Conservation (phyloP, 2,329 filamentous ascomycete species). For the Paracorniculantispora psalliotae region DNA sequence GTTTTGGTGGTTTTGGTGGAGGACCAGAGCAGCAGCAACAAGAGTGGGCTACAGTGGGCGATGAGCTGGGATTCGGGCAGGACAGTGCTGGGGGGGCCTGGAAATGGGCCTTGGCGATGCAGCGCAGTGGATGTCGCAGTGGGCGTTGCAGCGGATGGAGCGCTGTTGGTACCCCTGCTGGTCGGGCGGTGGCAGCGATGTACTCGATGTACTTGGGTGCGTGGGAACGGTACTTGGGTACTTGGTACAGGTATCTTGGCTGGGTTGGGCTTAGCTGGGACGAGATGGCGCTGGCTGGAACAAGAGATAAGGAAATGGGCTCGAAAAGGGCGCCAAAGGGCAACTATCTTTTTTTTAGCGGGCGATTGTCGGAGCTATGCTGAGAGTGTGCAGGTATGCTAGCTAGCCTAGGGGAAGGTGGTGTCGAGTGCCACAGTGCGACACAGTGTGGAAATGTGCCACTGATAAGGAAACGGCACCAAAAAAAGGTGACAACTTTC, state of each 20-base stretch:
- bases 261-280: not conserved
- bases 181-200: not conserved
- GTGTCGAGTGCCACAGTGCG: not conserved
- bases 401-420: not conserved
- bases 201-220: not conserved
- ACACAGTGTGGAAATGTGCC: not conserved
- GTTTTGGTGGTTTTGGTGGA: not conserved
- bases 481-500: not conserved
- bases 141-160: not conserved
- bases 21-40: not conserved
- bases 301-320: not conserved
- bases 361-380: not conserved
- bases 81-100: not conserved
- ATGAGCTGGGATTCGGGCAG: not conserved
- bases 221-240: too few relatives aligned
- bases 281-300: not conserved
- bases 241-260: not conserved
- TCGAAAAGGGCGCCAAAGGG: not conserved
- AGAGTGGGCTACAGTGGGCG: not conserved
- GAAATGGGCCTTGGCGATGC: conserved; percentile 6
- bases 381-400: not conserved
- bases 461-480: not conserved
- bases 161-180: not conserved
- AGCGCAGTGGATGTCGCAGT: conserved; percentile 10
- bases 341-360: too few relatives aligned